Evolutionary conservation across 352 stramenopile species (phyloP), one percentile per base, ranked within the genome.

Genomic region (Phytophthora citricola): DNA sequence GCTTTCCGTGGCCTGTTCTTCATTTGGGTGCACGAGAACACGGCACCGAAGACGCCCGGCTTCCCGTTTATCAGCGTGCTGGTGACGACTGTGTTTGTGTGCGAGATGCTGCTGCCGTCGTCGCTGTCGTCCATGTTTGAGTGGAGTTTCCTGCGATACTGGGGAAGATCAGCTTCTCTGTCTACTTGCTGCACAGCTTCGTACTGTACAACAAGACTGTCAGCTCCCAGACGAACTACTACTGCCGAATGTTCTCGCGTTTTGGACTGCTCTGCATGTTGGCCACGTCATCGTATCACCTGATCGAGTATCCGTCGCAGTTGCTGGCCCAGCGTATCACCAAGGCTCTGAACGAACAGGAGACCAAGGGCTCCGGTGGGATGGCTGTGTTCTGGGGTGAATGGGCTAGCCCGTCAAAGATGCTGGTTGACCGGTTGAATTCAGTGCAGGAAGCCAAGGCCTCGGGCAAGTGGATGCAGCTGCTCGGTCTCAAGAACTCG

Each of bases 261-360:
- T 74, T 77, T 27, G 68, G 41, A 6, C 41, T 82, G 27, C 45
- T 78, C 0, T 72, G 67, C 34, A 44, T 74, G 40, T 32, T 85
- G 44, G 48, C 69, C 3, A 77, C 71, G 7, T 26, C 51, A 29
- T 79, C 73, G 17, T 85, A 80, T 24, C 59, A 73, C 24, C n/a
- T 75, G 9, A 49, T 85, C n/a, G 79, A 91, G 65, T 76, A 81
- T 61, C 79, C 78, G 41, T 87, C 75, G 3, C 82, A 88, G 51
- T 57, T 76, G 1, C 15, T 87, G 17, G 77, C 82, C 2, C 59
- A 63, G 20, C 65, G 71, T 40, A 74, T 91, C 41, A 80, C 58
- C 39, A 75, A 68, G 51, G 61, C 65, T 26, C 48, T 79, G 4
- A 51, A 41, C 31, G 63, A 70, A 55, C 63, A 71, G 44, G 69